phyloP scores from a whole-genome alignment of 2,329 filamentous ascomycete genomes.

The Cadophora luteo-olivacea region DNA sequence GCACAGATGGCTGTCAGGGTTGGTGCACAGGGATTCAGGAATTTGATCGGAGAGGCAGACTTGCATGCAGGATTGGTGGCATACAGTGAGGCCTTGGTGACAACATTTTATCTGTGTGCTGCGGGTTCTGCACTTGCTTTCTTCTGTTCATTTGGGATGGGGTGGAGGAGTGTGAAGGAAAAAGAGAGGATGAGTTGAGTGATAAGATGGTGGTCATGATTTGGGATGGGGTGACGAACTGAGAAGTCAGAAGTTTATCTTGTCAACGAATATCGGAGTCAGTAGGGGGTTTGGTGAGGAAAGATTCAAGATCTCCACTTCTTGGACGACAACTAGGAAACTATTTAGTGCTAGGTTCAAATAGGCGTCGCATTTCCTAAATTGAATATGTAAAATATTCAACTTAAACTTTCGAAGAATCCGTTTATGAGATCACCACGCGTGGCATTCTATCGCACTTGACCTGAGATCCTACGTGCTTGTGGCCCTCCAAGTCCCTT shows the following conservation, averaged over 20 bases:
- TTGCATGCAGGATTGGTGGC: conserved; percentile 24
- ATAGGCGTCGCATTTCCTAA: neutral
- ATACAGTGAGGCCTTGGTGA: conserved; percentile 32
- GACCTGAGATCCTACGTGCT: too few species aligned
- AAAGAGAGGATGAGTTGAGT: conserved; percentile 6
- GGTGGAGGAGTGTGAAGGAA: conserved; percentile 34
- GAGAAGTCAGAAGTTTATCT: neutral
- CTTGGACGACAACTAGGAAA: neutral
- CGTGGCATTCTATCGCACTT: too few species aligned
- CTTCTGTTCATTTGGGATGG: conserved; percentile 28
- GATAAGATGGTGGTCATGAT: too few species aligned
- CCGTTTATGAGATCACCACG: too few species aligned
- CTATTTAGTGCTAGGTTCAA: neutral
- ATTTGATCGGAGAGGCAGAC: conserved; percentile 24
- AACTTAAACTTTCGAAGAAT: too few species aligned
- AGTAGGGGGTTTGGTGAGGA: neutral
- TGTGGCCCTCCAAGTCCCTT: too few species aligned
- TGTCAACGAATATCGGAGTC: neutral
- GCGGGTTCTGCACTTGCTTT: conserved; percentile 25
- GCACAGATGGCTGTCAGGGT: conserved; percentile 47
- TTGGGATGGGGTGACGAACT: neutral
- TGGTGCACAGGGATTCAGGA: conserved; percentile 49
- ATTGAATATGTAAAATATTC: neutral
- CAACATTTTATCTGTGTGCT: conserved; percentile 33
- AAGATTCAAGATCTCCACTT: neutral